Base-by-base conservation (phyloP, 208 protist species). In the Porcisia hertigi region DNA sequence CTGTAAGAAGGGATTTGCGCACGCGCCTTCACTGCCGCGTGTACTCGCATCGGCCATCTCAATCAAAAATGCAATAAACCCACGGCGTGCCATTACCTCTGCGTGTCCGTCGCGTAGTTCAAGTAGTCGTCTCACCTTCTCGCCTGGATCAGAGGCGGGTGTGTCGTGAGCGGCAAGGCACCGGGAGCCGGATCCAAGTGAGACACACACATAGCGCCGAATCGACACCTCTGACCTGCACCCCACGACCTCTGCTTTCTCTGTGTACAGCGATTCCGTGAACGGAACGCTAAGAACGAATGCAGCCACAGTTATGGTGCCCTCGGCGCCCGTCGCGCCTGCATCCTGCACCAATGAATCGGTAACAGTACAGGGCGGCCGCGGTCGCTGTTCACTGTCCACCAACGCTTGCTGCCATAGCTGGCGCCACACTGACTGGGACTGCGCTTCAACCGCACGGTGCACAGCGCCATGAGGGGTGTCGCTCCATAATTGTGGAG, bases 51-150 rank as follows among this genome's bases (percentile, higher is more conserved):
- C 79, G 1, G 73, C 75, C 20, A 81, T 84, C 23, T 89, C 82
- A 6, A 94, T 75, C 30, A 97, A 49, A 85, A 92, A 94, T 0
- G 86, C 86, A 2, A 95, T 65, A 64, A 96, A 88, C 9, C 84
- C 90, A 36, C 93, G 89, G 18, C 90, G 78, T 18, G 92, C 90
- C 87, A 97, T 87, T 49, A 96, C 92, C 80, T 97, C 92, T 3
- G 94, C 94, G 72, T 97, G 94, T 11, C 94, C 92, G 71, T 97
- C 94, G 34, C 82, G 80, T 59, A 96, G 34, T 18, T 83, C 45
- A 4, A 89, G 77, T 16, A 73, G 47, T 4, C 57, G 59, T 71
- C 83, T 71, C 55, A 66, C 0, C 30, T n/a, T 25, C 30, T 58
- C 69, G 18, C 58, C 53, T 5, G 25, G 39, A 9, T 34, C 49